Evolutionary conservation across 1,139 yeast genomes (phyloP).

Genomic region (Spencermartinsiella ligniputridi): DNA sequence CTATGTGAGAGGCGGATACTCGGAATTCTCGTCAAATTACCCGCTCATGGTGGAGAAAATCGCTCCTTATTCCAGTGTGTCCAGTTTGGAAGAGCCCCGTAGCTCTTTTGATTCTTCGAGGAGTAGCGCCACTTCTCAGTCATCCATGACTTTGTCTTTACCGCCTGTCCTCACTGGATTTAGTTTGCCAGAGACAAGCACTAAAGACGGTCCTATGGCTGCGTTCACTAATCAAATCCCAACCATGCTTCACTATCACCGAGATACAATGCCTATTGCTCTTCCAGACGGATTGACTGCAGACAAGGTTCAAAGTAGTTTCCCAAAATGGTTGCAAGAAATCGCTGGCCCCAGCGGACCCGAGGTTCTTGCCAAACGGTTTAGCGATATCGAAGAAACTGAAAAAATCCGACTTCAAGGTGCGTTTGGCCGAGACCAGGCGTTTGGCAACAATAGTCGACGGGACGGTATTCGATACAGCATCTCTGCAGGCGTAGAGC

Average conservation of each 20-base stretch:
- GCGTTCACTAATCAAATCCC: constrained; percentile 26
- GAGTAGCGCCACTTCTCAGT: constrained; percentile 6
- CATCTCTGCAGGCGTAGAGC: constrained; percentile 58
- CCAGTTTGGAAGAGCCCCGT: background rate
- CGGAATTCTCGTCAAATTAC: constrained; percentile 29
- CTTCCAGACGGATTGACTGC: constrained; percentile 16
- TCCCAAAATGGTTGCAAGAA: constrained; percentile 37
- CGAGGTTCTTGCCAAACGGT: constrained; percentile 33
- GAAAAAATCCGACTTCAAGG: constrained; percentile 35
- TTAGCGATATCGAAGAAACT: constrained; percentile 35
- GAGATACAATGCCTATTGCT: constrained; percentile 19
- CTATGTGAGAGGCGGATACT: constrained; percentile 34
- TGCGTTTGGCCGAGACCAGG: constrained; percentile 25
- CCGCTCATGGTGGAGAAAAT: constrained; percentile 25
- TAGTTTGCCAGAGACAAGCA: constrained; percentile 23
- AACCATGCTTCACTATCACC: constrained; percentile 18
- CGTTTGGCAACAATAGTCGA: constrained; percentile 14
- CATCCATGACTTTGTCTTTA: constrained; percentile 8
- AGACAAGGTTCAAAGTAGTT: constrained; percentile 7
- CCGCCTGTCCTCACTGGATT: constrained; percentile 29
- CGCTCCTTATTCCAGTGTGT: background rate
- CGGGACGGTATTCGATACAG: constrained; percentile 16
- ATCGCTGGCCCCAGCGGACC: constrained; percentile 29
- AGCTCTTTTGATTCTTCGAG: background rate
- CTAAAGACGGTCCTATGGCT: constrained; percentile 24